Evolutionary conservation across 2,329 filamentous ascomycete genomes (phyloP).

Genomic region (Coniochaeta ligniaria): DNA sequence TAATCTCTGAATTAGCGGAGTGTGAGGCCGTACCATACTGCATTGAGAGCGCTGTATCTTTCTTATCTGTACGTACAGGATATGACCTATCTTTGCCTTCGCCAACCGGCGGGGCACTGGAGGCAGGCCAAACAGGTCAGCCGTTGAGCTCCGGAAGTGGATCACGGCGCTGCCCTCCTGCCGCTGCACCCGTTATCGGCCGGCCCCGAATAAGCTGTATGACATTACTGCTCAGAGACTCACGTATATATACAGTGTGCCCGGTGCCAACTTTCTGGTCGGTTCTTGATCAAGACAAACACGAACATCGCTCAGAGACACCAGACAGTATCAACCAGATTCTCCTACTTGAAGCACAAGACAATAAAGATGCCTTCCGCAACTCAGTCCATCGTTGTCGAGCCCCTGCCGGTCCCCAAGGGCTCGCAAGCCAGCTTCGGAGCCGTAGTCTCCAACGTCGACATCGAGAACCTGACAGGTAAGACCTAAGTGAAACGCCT

Average conservation of each 20-base stretch:
- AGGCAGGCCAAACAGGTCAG: neutral
- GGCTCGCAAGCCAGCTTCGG: conserved; percentile 49
- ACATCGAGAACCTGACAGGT: conserved; percentile 58
- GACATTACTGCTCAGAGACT: neutral
- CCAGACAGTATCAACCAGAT: neutral
- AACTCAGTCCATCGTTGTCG: neutral
- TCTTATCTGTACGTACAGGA: neutral
- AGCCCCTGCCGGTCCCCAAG: conserved; percentile 25
- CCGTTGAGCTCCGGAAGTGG: neutral
- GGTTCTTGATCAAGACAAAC: neutral
- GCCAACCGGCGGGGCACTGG: neutral
- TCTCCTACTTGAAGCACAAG: neutral
- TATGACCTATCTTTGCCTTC: neutral
- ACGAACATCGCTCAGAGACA: neutral
- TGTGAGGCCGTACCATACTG: neutral
- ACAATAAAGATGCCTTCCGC: neutral
- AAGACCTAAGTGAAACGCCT: conserved; percentile 22
- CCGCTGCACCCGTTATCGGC: neutral
- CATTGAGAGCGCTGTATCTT: neutral
- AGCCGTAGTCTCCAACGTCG: conserved; percentile 47
- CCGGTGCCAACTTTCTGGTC: neutral
- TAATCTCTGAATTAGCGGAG: neutral
- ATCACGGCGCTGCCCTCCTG: neutral
- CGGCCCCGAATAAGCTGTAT: neutral
- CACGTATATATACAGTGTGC: neutral